Evolutionary conservation across 345 rosid species (phyloP).

Genomic region (Acer negundo): DNA sequence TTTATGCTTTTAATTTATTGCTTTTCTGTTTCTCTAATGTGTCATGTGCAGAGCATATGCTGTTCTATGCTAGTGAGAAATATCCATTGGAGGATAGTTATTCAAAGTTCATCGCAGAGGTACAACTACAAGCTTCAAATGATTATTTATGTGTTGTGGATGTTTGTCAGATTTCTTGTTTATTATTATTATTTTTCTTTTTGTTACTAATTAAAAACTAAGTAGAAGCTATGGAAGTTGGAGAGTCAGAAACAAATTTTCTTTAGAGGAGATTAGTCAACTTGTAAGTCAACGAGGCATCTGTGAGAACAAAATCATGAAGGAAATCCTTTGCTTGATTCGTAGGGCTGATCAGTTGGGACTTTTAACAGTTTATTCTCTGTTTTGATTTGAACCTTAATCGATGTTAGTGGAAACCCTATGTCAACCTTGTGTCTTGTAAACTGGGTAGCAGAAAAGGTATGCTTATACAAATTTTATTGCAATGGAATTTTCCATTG

Average conservation of each 20-base stretch:
- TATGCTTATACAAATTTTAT: neutral
- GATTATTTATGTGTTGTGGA: neutral
- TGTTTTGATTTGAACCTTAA: neutral
- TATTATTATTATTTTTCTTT: neutral
- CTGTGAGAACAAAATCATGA: neutral
- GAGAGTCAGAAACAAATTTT: neutral
- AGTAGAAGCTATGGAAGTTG: neutral
- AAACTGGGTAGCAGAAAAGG: neutral
- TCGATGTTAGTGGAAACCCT: neutral
- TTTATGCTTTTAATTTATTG: neutral
- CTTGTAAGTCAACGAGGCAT: neutral
- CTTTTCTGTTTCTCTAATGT: slow-evolving; percentile 3
- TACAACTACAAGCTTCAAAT: slow-evolving; percentile 19
- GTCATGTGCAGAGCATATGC: slow-evolving; percentile 77
- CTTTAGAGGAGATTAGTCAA: neutral
- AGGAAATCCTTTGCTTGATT: neutral
- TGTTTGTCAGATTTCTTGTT: neutral
- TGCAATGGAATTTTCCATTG: neutral
- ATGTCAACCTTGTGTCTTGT: neutral
- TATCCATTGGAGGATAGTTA: slow-evolving; percentile 92
- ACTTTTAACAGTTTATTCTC: neutral
- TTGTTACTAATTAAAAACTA: neutral
- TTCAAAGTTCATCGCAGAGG: slow-evolving; percentile 80
- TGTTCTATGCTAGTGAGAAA: slow-evolving; percentile 88
- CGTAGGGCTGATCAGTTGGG: neutral